phyloP scores from a whole-genome alignment of 2,329 filamentous ascomycete genomes.

The Epichloe amarillans region DNA sequence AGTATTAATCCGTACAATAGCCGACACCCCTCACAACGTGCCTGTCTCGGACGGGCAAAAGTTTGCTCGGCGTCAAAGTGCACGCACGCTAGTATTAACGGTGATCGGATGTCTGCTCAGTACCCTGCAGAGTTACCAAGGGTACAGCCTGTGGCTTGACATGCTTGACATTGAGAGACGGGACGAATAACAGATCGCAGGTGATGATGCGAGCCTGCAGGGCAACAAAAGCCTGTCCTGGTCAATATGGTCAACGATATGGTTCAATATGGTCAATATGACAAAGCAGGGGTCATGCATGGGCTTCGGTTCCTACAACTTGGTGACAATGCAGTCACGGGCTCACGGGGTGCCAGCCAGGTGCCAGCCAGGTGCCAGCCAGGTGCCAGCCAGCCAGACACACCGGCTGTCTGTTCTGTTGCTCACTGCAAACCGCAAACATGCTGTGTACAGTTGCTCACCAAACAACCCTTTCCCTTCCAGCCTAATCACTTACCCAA shows the following conservation, averaged over 20 bases:
- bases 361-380: not conserved
- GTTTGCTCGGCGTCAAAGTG: not conserved
- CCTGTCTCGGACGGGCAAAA: not conserved
- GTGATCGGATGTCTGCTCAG: not conserved
- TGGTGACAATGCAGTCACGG: slow-evolving; percentile 1
- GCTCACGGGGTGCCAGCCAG: not conserved
- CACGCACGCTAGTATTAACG: not conserved
- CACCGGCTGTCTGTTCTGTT: too few species aligned
- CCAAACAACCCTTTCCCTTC: too few species aligned
- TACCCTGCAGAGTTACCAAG: not conserved
- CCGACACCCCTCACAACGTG: not conserved
- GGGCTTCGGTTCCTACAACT: not conserved
- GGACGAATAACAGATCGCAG: not conserved
- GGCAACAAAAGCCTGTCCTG: not conserved
- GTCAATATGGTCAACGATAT: not conserved
- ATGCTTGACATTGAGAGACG: not conserved
- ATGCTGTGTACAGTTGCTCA: too few species aligned
- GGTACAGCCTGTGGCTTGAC: not conserved
- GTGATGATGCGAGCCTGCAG: not conserved
- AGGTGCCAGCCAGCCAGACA: too few species aligned
- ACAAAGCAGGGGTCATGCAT: not conserved
- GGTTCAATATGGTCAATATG: not conserved
- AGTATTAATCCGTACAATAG: not conserved
- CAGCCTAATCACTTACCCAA: too few species aligned
- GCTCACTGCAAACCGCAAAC: too few species aligned